phyloP scores from a whole-genome alignment of 2,329 filamentous ascomycete genomes.

The Penicillium occitanis region DNA sequence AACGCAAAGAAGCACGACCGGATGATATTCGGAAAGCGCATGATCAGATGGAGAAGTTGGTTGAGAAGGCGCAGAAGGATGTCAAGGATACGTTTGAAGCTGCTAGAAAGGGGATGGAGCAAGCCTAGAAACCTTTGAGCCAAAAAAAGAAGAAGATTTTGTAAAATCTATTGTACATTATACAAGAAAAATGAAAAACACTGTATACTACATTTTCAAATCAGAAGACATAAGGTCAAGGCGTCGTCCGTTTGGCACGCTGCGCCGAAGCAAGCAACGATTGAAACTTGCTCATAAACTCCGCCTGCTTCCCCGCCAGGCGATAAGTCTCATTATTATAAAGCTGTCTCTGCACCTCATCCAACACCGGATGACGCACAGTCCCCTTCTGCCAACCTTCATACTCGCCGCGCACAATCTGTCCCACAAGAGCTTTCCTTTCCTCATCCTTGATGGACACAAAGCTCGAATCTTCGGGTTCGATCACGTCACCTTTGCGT shows the following conservation, averaged over 20 bases:
- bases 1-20: slow-evolving; percentile 44
- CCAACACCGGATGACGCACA: slow-evolving; percentile 30
- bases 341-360: slow-evolving; percentile 37
- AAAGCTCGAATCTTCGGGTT: slow-evolving; percentile 35
- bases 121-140: slow-evolving; percentile 26
- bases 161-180: slow-evolving; percentile 8
- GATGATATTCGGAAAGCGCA: slow-evolving; percentile 49
- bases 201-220: slow-evolving; percentile 8
- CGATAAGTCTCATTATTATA: slow-evolving; percentile 45
- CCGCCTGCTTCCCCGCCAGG: slow-evolving; percentile 35
- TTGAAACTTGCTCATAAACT: slow-evolving; percentile 41
- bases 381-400: slow-evolving; percentile 24
- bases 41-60: slow-evolving; percentile 50
- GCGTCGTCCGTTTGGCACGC: slow-evolving; percentile 28
- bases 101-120: slow-evolving; percentile 41
- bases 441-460: slow-evolving; percentile 28
- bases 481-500: slow-evolving; percentile 39
- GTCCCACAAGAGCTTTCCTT: slow-evolving; percentile 33
- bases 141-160: not conserved
- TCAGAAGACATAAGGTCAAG: not conserved
- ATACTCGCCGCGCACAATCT: slow-evolving; percentile 38
- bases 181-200: not conserved
- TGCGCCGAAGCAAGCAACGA: slow-evolving; percentile 35
- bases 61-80: slow-evolving; percentile 49
- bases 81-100: slow-evolving; percentile 47